These are phyloP conservation scores for Neohortaea acidophila DNA, from an alignment of 495 filamentous ascomycete species.

Conservation along the genomic window DNA sequence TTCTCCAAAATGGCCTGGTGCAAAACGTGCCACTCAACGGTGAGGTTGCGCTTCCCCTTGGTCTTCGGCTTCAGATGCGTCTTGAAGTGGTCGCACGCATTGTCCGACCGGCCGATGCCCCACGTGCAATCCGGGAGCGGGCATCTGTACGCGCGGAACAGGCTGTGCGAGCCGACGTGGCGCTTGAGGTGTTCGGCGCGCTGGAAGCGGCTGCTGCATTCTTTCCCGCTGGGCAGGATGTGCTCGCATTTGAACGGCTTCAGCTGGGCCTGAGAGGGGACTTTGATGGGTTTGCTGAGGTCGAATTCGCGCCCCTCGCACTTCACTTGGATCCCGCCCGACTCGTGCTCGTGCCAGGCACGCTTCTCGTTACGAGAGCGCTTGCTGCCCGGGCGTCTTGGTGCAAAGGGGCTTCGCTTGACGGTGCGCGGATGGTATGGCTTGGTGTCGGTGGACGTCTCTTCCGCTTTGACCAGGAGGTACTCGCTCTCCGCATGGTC, in stretches of 20 bases:
- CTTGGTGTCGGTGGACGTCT: neutral
- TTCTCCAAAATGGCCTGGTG: neutral
- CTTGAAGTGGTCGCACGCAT: slow-evolving; percentile 16
- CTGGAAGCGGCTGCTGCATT: slow-evolving; percentile 7
- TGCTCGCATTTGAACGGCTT: neutral
- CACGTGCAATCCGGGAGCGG: slow-evolving; percentile 5
- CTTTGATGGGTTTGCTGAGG: neutral
- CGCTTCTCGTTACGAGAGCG: neutral
- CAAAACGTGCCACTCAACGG: slow-evolving; percentile 5
- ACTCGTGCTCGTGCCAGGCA: neutral
- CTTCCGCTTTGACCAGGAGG: neutral
- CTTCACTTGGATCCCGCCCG: neutral
- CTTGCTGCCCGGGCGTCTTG: neutral
- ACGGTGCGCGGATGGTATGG: neutral
- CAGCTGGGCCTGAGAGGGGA: neutral
- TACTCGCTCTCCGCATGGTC: slow-evolving; percentile 1
- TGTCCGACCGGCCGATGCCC: slow-evolving; percentile 12
- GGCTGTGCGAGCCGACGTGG: slow-evolving; percentile 7
- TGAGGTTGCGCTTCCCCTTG: slow-evolving; percentile 10
- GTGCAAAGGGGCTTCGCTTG: neutral
- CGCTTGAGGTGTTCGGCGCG: slow-evolving; percentile 16
- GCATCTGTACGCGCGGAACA: slow-evolving; percentile 3
- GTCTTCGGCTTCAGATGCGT: slow-evolving; percentile 9
- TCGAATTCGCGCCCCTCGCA: neutral
- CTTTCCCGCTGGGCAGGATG: neutral